Base-by-base conservation (phyloP, 2,329 filamentous ascomycete genomes). In the Phaeoacremonium minimum region DNA sequence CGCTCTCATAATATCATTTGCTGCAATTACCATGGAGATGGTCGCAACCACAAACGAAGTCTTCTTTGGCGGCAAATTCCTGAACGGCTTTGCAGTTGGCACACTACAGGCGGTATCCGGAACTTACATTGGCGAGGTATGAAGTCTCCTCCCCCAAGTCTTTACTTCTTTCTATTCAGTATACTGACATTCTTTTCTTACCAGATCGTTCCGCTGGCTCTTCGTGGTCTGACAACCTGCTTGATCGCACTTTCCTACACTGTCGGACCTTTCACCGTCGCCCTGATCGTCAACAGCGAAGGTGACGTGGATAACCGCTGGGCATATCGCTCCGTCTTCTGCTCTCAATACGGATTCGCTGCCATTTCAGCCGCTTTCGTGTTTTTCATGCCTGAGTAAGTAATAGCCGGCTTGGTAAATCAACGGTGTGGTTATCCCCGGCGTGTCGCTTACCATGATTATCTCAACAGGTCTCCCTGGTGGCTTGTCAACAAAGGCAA, bases 31-130 rank as follows among this genome's bases (percentile, higher is more conserved):
- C 1, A 47, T 62, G 37, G 58, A 63, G 43, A 58, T 63, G 28
- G 46, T 58, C 9, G 46, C 60, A 3, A 61, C 58, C 5, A 53
- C 54, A 1, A 57, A 59, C 17, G 50, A 46, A n/a, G 41, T 60
- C 26, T 62, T 63, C 42, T 62, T 62, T 20, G 56, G 50, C 9
- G 59, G 58, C 20, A 64, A 63, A 38, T 60, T 61, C 33, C 35
- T 64, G 16, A 60, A 62, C 31, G 60, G 59, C 5, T 58, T 62
- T 35, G 51, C 55, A 0, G 44, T 36, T 11, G 47, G 46, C 11
- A 30, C 41, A 9, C 12, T 49, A 3, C 17, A 28, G 9, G 34
- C 47, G 6, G 33, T 46, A 4, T 34, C 36, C 12, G 35, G 46
- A 7, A 36, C 39, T 9, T 49, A 50, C 31, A 43, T 50, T 17